Evolutionary conservation across 345 rosid species (phyloP), one percentile per base, ranked within the genome.

Genomic region (Trapa bicornis): DNA sequence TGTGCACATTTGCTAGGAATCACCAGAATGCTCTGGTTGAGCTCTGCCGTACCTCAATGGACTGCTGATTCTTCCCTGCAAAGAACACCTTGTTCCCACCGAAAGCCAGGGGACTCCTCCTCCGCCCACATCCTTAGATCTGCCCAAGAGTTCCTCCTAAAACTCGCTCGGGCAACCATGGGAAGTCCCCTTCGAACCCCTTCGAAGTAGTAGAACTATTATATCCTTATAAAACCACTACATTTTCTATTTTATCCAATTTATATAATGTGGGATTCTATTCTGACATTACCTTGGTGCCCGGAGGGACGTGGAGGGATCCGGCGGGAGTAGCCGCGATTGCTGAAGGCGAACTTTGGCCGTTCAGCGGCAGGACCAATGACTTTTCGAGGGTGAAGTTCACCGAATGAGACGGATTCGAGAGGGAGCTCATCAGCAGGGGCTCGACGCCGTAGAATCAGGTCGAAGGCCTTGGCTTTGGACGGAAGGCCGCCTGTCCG

Each of bases 31-130:
- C 68, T 65, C 68, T 50, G 9, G 47, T 62, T 22, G 82, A 82
- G 77, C 92, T 86, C 75, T 86, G 96, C 97, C 97, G 90, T 70
- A 88, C 90, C 80, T 93, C 96, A 6, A 93, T 73, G 66, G 73
- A 76, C 75, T 88, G 96, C 78, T 79, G 83, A 78, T 85, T 92
- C 73, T 86, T 85, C 14, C 95, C 73, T 0, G 87, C 77, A 67
- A 86, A 78, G 56, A 88, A 87, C 95, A 93, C 84, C 80, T 84
- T 86, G 84, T 74, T 85, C 50, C 97, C 98, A 32, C 94, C 98
- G 74, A 93, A 88, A n/a, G 79, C 85, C 76, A 90, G 67, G 47
- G 88, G 82, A 2, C 90, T 77, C 85, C 71, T 83, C 75, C 75
- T 47, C 82, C 94, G 63, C 80, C 92, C 72, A 77, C 66, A 47